Evolutionary conservation across 2,329 filamentous ascomycete genomes (phyloP).

Genomic region (Aspergillus nomiae): DNA sequence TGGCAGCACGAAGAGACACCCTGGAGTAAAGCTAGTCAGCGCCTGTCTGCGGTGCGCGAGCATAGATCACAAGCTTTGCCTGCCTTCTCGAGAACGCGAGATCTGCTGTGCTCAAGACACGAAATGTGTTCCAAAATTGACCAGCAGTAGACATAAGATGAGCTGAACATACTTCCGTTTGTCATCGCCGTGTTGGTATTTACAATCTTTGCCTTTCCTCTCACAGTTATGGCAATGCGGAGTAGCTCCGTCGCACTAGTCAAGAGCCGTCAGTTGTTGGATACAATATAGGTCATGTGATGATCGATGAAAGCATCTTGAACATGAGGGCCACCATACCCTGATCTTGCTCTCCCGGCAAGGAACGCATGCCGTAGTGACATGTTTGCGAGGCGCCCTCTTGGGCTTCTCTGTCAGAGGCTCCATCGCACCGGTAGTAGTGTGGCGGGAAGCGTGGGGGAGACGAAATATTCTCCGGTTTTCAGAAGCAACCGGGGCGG

Average conservation of each 20-base stretch:
- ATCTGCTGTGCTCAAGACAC: not conserved
- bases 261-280: not conserved
- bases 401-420: slow-evolving; percentile 29
- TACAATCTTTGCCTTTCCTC: slow-evolving; percentile 41
- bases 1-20: slow-evolving; percentile 39
- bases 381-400: slow-evolving; percentile 42
- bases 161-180: slow-evolving; percentile 39
- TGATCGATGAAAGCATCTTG: not conserved
- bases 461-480: not conserved
- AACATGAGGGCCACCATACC: slow-evolving; percentile 26
- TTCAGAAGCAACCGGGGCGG: not conserved
- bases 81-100: not conserved
- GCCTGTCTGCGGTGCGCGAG: not conserved
- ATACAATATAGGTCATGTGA: slow-evolving; percentile 2
- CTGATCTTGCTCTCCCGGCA: slow-evolving; percentile 50
- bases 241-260: slow-evolving; percentile 40
- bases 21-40: slow-evolving; percentile 22
- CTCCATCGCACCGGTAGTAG: slow-evolving; percentile 22
- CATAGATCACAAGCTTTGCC: not conserved
- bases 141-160: not conserved
- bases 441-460: slow-evolving; percentile 5
- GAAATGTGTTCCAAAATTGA: not conserved
- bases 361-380: slow-evolving; percentile 48
- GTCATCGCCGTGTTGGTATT: slow-evolving; percentile 43
- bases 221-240: slow-evolving; percentile 43